These are phyloP conservation scores for Scorias spongiosa DNA, from an alignment of 2,329 filamentous ascomycete species.

Conservation along the genomic window DNA sequence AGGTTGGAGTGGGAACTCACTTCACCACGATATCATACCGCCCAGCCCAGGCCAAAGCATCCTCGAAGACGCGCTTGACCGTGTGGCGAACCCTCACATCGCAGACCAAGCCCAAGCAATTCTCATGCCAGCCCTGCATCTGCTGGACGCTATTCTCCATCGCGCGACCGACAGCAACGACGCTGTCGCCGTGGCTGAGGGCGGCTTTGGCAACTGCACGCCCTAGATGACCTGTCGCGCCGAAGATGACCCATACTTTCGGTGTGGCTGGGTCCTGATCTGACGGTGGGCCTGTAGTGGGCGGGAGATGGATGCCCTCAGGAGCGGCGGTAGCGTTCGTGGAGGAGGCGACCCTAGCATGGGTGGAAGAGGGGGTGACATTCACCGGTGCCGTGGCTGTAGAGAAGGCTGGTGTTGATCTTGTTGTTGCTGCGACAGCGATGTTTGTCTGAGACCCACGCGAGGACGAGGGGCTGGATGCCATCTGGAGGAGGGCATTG, in stretches of 20 bases:
- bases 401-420: no score
- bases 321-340: slow-evolving; percentile 7
- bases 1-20: slow-evolving; percentile 11
- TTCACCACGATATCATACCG: slow-evolving; percentile 82
- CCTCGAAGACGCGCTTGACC: slow-evolving; percentile 55
- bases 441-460: no score
- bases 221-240: slow-evolving; percentile 93
- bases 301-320: slow-evolving; percentile 48
- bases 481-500: neutral
- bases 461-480: neutral
- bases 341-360: slow-evolving; percentile 7
- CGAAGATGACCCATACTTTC: slow-evolving; percentile 90
- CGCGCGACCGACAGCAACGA: slow-evolving; percentile 71
- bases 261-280: slow-evolving; percentile 54
- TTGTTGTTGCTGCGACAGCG: no score
- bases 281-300: slow-evolving; percentile 73
- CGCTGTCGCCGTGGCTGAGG: slow-evolving; percentile 64
- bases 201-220: slow-evolving; percentile 74
- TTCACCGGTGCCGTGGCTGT: no score
- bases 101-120: slow-evolving; percentile 69
- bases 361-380: neutral
- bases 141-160: slow-evolving; percentile 59
- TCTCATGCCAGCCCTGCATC: slow-evolving; percentile 56
- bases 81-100: slow-evolving; percentile 75
- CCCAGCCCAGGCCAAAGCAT: slow-evolving; percentile 55